phyloP scores from a whole-genome alignment of 441 rosid species.

The Flueggea neowawraea region DNA sequence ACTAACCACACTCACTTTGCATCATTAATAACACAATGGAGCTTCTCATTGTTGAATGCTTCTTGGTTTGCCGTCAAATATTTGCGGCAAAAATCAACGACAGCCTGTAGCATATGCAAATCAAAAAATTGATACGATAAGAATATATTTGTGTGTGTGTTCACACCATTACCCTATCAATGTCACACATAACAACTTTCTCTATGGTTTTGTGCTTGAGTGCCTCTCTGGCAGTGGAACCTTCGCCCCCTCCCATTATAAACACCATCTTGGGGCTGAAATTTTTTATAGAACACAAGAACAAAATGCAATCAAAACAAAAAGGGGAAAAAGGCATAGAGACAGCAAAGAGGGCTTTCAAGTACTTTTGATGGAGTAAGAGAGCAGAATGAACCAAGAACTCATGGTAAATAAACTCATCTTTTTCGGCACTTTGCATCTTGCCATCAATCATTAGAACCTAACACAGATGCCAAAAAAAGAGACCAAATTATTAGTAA shows the following conservation, averaged over 20 bases:
- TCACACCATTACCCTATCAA: constrained; percentile 84
- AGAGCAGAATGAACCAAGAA: constrained; percentile 87
- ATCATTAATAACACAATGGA: constrained; percentile 69
- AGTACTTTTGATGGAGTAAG: constrained; percentile 67
- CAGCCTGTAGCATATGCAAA: too few relatives aligned
- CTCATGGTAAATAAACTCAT: constrained; percentile 92
- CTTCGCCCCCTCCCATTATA: constrained; percentile 99
- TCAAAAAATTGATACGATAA: too few relatives aligned
- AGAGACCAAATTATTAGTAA: too few relatives aligned
- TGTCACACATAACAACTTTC: constrained; percentile 92
- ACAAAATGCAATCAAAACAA: too few relatives aligned
- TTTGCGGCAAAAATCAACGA: constrained; percentile 67
- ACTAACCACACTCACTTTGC: constrained; percentile 45
- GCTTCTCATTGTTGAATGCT: constrained; percentile 74
- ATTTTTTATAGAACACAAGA: too few relatives aligned
- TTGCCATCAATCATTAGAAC: constrained; percentile 91
- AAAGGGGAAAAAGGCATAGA: too few relatives aligned
- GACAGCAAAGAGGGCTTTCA: constrained; percentile 10
- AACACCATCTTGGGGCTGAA: constrained; percentile 75
- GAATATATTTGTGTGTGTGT: too few relatives aligned
- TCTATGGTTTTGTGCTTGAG: constrained; percentile 67
- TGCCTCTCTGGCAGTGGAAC: constrained; percentile 92
- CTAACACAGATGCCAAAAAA: too few relatives aligned
- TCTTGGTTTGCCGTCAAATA: constrained; percentile 62
- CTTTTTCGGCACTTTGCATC: constrained; percentile 95